phyloP scores from a whole-genome alignment of 2,329 filamentous ascomycete genomes.

The Knufia fluminis region DNA sequence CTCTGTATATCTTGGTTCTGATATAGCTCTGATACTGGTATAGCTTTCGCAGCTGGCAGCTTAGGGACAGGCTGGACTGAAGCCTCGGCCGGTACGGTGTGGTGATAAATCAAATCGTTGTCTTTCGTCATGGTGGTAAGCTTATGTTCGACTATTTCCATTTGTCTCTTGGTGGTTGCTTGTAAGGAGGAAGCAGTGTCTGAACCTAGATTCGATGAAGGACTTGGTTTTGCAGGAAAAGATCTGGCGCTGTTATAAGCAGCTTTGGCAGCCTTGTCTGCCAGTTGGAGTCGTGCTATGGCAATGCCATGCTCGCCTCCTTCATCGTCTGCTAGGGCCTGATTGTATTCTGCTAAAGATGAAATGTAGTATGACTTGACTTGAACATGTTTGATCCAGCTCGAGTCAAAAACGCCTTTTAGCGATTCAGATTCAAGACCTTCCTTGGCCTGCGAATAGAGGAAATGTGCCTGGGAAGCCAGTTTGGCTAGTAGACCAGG shows the following conservation, averaged over 20 bases:
- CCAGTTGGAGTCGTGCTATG: conserved; percentile 71
- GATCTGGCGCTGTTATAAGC: conserved; percentile 65
- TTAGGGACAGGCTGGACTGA: conserved; percentile 75
- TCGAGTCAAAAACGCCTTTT: conserved; percentile 85
- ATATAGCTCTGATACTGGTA: conserved; percentile 92
- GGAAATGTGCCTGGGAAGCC: conserved; percentile 76
- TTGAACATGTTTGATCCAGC: conserved; percentile 67
- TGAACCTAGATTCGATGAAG: conserved; percentile 71
- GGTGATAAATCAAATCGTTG: conserved; percentile 98
- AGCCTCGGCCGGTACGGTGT: conserved; percentile 77
- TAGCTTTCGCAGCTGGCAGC: conserved; percentile 88
- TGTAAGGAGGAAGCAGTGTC: conserved; percentile 66
- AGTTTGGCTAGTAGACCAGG: conserved; percentile 84
- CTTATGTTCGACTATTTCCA: conserved; percentile 71
- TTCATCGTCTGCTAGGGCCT: conserved; percentile 83
- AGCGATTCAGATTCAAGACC: conserved; percentile 87
- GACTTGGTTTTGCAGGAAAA: conserved; percentile 70
- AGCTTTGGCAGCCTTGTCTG: conserved; percentile 68
- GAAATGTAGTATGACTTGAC: conserved; percentile 73
- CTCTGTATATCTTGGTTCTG: conserved; percentile 94
- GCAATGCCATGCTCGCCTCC: conserved; percentile 77
- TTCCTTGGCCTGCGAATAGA: conserved; percentile 81
- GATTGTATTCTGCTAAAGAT: conserved; percentile 86
- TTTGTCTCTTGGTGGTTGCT: conserved; percentile 78
- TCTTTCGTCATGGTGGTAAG: conserved; percentile 71